Conservation (phyloP, 2,329 filamentous ascomycete species). For the Aspergillus pseudotamarii region DNA sequence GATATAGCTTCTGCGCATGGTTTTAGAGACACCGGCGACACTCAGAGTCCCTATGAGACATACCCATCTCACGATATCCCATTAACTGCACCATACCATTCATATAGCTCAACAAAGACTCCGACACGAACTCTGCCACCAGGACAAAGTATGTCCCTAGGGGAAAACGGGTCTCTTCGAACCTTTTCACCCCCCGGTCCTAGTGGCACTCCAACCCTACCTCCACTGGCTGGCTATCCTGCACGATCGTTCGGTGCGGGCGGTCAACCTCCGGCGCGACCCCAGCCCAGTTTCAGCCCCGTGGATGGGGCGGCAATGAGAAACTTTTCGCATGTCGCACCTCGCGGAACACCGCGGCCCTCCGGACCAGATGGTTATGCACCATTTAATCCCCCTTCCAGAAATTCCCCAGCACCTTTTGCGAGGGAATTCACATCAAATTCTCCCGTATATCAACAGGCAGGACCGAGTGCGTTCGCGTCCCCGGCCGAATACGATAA, state of each 20-base stretch:
- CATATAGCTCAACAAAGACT: conserved; percentile 25
- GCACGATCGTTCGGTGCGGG: conserved; percentile 21
- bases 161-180: conserved; percentile 10
- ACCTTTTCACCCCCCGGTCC: conserved; percentile 16
- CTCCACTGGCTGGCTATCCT: conserved; percentile 17
- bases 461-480: conserved; percentile 23
- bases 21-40: conserved; percentile 8
- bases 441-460: conserved; percentile 23
- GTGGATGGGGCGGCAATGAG: conserved; percentile 20
- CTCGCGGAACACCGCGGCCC: conserved; percentile 11
- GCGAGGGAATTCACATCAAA: neutral
- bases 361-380: conserved; percentile 21
- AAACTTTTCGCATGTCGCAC: conserved; percentile 19
- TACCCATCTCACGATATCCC: neutral
- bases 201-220: conserved; percentile 10
- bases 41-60: conserved; percentile 10
- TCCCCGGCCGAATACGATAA: conserved; percentile 26
- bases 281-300: conserved; percentile 19
- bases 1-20: conserved; percentile 14
- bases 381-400: conserved; percentile 25
- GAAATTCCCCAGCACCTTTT: conserved; percentile 6
- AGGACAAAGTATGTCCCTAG: conserved; percentile 9
- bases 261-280: conserved; percentile 12
- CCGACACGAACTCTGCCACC: conserved; percentile 24
- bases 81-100: conserved; percentile 20